These are phyloP conservation scores for Fusarium musae DNA, from an alignment of 2,329 filamentous ascomycete genomes.

Conservation along the genomic window DNA sequence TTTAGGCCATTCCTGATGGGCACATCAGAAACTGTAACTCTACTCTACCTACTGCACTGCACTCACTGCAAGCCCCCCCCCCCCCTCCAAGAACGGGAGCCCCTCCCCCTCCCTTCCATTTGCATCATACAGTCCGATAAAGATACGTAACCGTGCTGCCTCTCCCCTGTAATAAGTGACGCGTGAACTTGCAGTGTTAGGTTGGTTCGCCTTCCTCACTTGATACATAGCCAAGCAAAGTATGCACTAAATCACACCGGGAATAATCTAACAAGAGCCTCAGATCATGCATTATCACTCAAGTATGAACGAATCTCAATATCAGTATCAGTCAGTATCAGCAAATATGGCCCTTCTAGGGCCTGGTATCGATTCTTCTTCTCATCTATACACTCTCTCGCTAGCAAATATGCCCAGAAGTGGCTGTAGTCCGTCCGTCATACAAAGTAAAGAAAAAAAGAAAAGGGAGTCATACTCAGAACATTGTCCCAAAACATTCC, in stretches of 20 bases:
- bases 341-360: not conserved
- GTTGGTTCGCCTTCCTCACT: not conserved
- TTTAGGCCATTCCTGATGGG: not conserved
- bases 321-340: not conserved
- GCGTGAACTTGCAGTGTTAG: not conserved
- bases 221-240: constrained; percentile 10
- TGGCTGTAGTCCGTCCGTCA: constrained; percentile 3
- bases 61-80: not conserved
- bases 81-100: constrained; percentile 15
- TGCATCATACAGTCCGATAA: constrained; percentile 39
- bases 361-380: not conserved
- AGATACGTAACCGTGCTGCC: constrained; percentile 12
- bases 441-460: constrained; percentile 17
- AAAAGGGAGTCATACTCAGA: constrained; percentile 9
- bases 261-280: not conserved
- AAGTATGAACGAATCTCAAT: too few relatives aligned
- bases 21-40: not conserved
- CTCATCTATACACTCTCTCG: not conserved
- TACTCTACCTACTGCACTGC: not conserved
- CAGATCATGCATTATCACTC: not conserved
- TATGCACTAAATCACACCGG: constrained; percentile 1
- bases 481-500: constrained; percentile 7
- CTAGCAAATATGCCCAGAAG: not conserved
- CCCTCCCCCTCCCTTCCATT: constrained; percentile 34
- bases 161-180: constrained; percentile 11